A percentile compares a stretch with the other conserved stretches of the same genome.
These are phyloP conservation scores for Alternaria viburni DNA, from an alignment of 2,329 filamentous ascomycete genomes.

Conservation along the genomic window DNA sequence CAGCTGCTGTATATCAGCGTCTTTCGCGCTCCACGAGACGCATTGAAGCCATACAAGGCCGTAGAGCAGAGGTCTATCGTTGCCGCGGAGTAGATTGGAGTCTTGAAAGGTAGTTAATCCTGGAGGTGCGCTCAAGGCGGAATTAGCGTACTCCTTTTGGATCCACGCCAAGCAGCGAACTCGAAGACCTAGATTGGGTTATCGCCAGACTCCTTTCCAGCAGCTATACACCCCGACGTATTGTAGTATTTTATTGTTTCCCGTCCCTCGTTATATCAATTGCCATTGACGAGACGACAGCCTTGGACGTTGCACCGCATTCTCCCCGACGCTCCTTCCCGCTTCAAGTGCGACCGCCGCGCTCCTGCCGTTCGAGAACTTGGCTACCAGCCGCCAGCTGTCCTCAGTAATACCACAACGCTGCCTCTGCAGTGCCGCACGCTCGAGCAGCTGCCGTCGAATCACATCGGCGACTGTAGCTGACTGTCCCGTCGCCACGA, in stretches of 20 bases:
- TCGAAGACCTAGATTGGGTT: conserved; percentile 26
- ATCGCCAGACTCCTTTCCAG: conserved; percentile 32
- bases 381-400: conserved; percentile 33
- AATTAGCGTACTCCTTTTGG: conserved; percentile 20
- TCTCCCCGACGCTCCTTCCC: conserved; percentile 21
- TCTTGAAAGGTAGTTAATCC: neutral
- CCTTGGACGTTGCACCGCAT: conserved; percentile 30
- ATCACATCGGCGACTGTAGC: conserved; percentile 17
- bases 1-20: neutral
- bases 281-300: conserved; percentile 14
- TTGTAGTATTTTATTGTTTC: conserved; percentile 13
- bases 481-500: conserved; percentile 21
- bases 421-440: conserved; percentile 30
- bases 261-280: conserved; percentile 12
- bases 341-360: conserved; percentile 29
- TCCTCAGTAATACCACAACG: conserved; percentile 25
- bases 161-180: conserved; percentile 27
- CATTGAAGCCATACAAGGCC: neutral
- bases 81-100: neutral
- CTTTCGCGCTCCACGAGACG: neutral
- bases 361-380: conserved; percentile 22
- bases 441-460: conserved; percentile 6
- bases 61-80: neutral
- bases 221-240: conserved; percentile 16
- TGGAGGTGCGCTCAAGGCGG: neutral